Evolutionary conservation across 805 yeast genomes (phyloP).

Genomic region (Pichia paraexigua): DNA sequence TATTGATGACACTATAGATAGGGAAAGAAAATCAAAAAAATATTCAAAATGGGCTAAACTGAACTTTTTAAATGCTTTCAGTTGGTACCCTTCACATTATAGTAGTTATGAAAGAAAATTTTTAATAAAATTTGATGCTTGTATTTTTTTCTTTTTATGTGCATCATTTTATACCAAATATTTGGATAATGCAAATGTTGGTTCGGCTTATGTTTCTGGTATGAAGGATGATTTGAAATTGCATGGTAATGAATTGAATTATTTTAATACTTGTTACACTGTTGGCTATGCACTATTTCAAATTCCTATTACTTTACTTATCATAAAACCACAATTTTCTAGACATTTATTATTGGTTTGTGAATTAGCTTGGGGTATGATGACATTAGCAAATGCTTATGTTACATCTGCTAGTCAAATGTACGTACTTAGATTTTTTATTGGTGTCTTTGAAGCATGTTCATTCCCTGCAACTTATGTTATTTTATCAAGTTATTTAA

Average conservation of each 20-base stretch:
- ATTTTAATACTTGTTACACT: conserved; percentile 22
- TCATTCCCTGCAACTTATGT: conserved; percentile 57
- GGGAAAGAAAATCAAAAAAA: conserved; percentile 9
- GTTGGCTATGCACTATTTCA: conserved; percentile 53
- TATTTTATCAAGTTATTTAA: conserved; percentile 18
- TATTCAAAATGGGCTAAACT: conserved; percentile 6
- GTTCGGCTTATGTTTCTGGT: conserved; percentile 60
- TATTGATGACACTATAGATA: conserved; percentile 10
- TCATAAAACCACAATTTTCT: conserved; percentile 43
- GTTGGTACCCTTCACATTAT: conserved; percentile 15
- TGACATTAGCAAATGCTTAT: conserved; percentile 32
- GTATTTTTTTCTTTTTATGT: conserved; percentile 20
- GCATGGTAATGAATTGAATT: conserved; percentile 17
- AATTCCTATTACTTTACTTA: conserved; percentile 48
- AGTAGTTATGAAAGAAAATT: conserved; percentile 13
- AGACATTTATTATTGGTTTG: conserved; percentile 37
- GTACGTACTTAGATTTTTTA: conserved; percentile 51
- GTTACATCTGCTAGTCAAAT: conserved; percentile 39
- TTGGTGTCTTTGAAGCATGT: conserved; percentile 53
- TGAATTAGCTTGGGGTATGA: conserved; percentile 41
- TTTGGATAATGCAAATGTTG: conserved; percentile 47
- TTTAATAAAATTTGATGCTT: conserved; percentile 12
- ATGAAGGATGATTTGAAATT: conserved; percentile 42
- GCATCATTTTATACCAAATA: conserved; percentile 44
- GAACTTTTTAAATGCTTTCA: conserved; percentile 11